These are phyloP conservation scores for Quercus wislizeni DNA, from an alignment of 306 rosid species.

Conservation along the genomic window DNA sequence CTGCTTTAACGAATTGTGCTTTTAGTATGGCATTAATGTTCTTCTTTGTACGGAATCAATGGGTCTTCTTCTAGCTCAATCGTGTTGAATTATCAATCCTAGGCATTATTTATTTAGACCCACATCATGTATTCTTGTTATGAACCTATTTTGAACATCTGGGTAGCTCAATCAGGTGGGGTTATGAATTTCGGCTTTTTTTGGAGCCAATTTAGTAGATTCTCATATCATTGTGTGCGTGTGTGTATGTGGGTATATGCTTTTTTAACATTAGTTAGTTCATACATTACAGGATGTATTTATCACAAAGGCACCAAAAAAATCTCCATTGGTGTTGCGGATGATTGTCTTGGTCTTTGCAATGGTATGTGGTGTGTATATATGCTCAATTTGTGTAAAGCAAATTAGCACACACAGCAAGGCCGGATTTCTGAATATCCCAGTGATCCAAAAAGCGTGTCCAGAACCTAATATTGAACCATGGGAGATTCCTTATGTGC, in stretches of 20 bases:
- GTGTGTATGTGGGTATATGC: neutral
- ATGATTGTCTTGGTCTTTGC: slow-evolving; percentile 67
- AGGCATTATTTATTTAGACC: neutral
- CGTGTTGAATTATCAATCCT: neutral
- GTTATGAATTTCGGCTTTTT: slow-evolving; percentile 14
- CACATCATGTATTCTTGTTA: neutral
- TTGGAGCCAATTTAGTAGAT: slow-evolving; percentile 18
- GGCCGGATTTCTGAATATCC: slow-evolving; percentile 49
- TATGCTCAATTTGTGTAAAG: slow-evolving; percentile 83
- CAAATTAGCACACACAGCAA: slow-evolving; percentile 60
- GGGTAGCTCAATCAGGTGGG: slow-evolving; percentile 23
- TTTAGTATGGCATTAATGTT: neutral
- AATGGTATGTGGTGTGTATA: slow-evolving; percentile 89
- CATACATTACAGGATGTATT: slow-evolving; percentile 57
- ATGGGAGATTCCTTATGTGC: slow-evolving; percentile 68
- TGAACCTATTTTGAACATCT: neutral
- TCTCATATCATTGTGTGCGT: neutral
- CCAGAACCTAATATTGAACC: slow-evolving; percentile 67
- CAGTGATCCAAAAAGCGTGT: slow-evolving; percentile 59
- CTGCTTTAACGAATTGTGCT: neutral
- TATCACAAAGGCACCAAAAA: slow-evolving; percentile 61
- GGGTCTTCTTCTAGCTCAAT: slow-evolving; percentile 16
- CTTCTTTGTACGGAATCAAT: slow-evolving; percentile 9
- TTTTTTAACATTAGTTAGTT: slow-evolving; percentile 16
- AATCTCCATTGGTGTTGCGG: slow-evolving; percentile 75